Conservation (phyloP, 129 eudicot genomes). For the Saussurea involucrata region DNA sequence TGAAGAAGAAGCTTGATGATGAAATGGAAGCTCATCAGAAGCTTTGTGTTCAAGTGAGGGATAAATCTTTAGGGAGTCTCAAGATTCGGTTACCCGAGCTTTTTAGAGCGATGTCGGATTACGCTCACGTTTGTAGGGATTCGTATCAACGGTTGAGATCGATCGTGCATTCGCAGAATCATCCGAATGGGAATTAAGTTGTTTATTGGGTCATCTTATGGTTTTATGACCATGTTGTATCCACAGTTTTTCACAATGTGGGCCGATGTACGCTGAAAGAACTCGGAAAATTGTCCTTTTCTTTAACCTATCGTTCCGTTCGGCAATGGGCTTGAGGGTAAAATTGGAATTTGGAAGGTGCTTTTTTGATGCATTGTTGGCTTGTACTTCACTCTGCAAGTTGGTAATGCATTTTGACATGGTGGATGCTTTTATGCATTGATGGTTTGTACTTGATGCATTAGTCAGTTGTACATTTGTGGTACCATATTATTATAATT, state of each 20-base stretch:
- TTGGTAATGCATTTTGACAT: not conserved
- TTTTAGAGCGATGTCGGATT: slow-evolving; percentile 77
- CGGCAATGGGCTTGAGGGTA: not conserved
- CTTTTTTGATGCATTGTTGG: not conserved
- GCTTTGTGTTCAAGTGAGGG: slow-evolving; percentile 83
- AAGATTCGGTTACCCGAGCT: slow-evolving; percentile 88
- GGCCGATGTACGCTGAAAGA: not conserved
- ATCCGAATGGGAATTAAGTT: slow-evolving; percentile 32
- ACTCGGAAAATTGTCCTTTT: not conserved
- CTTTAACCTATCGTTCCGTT: not conserved
- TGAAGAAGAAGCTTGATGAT: slow-evolving; percentile 77
- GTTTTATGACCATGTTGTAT: slow-evolving; percentile 18
- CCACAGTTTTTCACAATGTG: slow-evolving; percentile 13
- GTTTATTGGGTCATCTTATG: not conserved
- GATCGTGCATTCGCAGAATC: slow-evolving; percentile 42
- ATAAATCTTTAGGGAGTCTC: slow-evolving; percentile 74
- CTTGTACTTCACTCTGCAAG: not conserved
- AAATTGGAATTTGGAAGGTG: not conserved
- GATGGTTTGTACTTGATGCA: not conserved
- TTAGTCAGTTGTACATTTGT: not conserved
- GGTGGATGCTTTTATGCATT: not conserved
- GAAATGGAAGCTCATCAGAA: slow-evolving; percentile 80
- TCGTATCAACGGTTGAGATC: slow-evolving; percentile 60
- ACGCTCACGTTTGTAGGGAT: slow-evolving; percentile 59
- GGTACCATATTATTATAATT: not conserved